Evolutionary conservation across 1,139 yeast species (phyloP).

Genomic region (Suhomyces choctaworum): DNA sequence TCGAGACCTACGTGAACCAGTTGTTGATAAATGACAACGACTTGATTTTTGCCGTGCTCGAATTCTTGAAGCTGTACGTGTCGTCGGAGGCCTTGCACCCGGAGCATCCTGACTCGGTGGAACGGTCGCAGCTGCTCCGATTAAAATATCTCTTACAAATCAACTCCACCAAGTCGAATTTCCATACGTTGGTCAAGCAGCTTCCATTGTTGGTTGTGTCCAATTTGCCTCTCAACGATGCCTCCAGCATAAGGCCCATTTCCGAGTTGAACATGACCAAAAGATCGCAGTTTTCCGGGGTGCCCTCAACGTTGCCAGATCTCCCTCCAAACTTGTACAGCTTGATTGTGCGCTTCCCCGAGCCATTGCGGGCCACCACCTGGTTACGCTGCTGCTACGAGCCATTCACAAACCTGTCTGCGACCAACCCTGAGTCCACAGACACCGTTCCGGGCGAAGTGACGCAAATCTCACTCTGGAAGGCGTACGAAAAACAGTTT

Average conservation of each 20-base stretch:
- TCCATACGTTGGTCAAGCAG: slow-evolving; percentile 52
- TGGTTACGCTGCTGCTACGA: slow-evolving; percentile 95
- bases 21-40: slow-evolving; percentile 42
- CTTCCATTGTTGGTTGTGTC: slow-evolving; percentile 61
- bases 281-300: slow-evolving; percentile 38
- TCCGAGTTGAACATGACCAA: slow-evolving; percentile 32
- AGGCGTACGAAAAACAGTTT: slow-evolving; percentile 87
- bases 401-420: slow-evolving; percentile 41
- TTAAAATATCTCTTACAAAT: slow-evolving; percentile 36
- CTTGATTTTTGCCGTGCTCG: slow-evolving; percentile 33
- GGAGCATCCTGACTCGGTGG: slow-evolving; percentile 28
- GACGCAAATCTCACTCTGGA: slow-evolving; percentile 95
- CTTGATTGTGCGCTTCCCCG: slow-evolving; percentile 65
- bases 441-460: slow-evolving; percentile 65
- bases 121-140: slow-evolving; percentile 36
- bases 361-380: slow-evolving; percentile 88
- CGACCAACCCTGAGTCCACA: slow-evolving; percentile 20
- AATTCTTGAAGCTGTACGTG: slow-evolving; percentile 41
- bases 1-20: slow-evolving; percentile 32
- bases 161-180: slow-evolving; percentile 34
- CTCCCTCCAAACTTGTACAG: slow-evolving; percentile 59
- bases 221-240: slow-evolving; percentile 18
- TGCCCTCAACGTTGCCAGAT: slow-evolving; percentile 61
- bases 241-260: slow-evolving; percentile 21
- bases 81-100: slow-evolving; percentile 42